A percentile compares a stretch with the other conserved stretches of the same genome.
phyloP scores from a whole-genome alignment of 2,329 filamentous ascomycete genomes.

The Calcarisporium arbuscula region DNA sequence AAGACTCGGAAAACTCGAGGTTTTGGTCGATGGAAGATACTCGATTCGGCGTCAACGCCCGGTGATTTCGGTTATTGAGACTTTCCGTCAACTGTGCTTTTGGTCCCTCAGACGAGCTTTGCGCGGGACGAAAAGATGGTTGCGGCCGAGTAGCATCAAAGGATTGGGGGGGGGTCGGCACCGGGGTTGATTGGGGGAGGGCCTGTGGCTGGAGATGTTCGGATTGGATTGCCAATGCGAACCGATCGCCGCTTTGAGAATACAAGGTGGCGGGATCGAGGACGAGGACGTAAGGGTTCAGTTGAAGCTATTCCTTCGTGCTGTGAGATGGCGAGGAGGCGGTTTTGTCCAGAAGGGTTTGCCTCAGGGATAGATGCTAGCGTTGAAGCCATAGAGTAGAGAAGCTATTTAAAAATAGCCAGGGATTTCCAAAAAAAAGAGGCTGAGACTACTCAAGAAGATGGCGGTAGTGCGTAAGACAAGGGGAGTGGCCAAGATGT shows the following conservation, averaged over 20 bases:
- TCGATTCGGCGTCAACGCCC: too few species aligned
- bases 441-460: slow-evolving; percentile 18
- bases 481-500: slow-evolving; percentile 9
- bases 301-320: slow-evolving; percentile 11
- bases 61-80: too few species aligned
- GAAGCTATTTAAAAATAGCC: slow-evolving; percentile 6
- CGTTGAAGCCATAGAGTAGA: slow-evolving; percentile 20
- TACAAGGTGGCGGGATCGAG: too few species aligned
- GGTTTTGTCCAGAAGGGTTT: slow-evolving; percentile 13
- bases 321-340: slow-evolving; percentile 7
- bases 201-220: too few species aligned
- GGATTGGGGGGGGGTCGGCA: too few species aligned
- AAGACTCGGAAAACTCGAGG: slow-evolving; percentile 5
- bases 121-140: too few species aligned
- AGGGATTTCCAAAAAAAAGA: slow-evolving; percentile 13
- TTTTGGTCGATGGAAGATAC: background rate
- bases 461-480: slow-evolving; percentile 9
- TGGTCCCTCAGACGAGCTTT: too few species aligned
- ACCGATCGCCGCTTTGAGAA: too few species aligned
- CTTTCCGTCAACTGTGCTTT: too few species aligned
- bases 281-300: slow-evolving; percentile 15
- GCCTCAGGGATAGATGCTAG: slow-evolving; percentile 21
- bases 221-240: too few species aligned
- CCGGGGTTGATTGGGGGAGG: too few species aligned
- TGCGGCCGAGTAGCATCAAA: too few species aligned